phyloP scores from a whole-genome alignment of 192 early-diverging fungal species.

The Paraglomus occultum region DNA sequence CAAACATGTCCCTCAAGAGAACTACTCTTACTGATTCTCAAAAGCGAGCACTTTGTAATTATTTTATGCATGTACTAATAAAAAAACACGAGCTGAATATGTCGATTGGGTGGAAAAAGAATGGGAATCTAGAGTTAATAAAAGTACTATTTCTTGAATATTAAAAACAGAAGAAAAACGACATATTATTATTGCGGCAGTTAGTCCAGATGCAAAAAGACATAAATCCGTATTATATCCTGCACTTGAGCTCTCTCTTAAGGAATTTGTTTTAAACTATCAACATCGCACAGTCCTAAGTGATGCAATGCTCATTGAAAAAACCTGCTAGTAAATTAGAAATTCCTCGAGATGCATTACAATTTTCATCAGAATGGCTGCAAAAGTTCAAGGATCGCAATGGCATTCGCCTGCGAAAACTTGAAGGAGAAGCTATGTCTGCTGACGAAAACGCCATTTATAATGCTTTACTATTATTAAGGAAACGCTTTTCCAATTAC shows the following conservation, averaged over 20 bases:
- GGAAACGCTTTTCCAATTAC: not conserved
- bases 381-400: conserved; percentile 43
- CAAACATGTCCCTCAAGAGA: too few species aligned
- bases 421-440: conserved; percentile 19
- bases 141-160: conserved; percentile 31
- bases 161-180: conserved; percentile 15
- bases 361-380: conserved; percentile 41
- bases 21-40: not conserved
- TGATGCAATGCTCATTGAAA: conserved; percentile 30
- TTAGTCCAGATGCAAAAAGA: conserved; percentile 4
- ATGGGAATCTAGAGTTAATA: conserved; percentile 11
- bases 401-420: conserved; percentile 29
- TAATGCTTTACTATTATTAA: conserved; percentile 3
- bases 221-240: conserved; percentile 7
- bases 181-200: not conserved
- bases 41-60: not conserved
- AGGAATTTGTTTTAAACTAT: conserved; percentile 32
- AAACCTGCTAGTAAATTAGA: conserved; percentile 24
- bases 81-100: not conserved
- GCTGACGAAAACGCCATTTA: conserved; percentile 1
- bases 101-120: not conserved
- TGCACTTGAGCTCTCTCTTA: conserved; percentile 30
- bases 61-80: not conserved
- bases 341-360: conserved; percentile 25
- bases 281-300: conserved; percentile 16